A percentile compares a stretch with the other conserved stretches of the same genome.
These are phyloP conservation scores for Coemansia sp. DNA, from an alignment of 192 early-diverging fungal species.

Conservation along the genomic window DNA sequence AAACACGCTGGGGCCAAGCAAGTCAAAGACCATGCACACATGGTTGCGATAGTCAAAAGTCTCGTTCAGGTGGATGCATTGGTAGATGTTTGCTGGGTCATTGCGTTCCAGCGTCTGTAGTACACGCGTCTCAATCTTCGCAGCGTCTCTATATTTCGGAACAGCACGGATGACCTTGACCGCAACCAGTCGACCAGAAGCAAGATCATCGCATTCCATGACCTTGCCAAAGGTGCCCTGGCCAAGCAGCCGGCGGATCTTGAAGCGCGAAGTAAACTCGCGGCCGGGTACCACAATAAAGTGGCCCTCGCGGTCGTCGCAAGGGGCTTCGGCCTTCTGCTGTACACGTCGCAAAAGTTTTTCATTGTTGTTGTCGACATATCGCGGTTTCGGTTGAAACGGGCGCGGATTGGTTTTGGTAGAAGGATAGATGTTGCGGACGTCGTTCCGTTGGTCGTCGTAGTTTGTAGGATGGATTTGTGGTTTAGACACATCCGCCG, in stretches of 20 bases:
- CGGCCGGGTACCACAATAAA: slow-evolving; percentile 76
- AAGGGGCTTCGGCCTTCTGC: slow-evolving; percentile 57
- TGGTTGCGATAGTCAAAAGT: slow-evolving; percentile 90
- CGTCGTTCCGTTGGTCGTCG: slow-evolving; percentile 36
- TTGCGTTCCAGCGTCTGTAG: slow-evolving; percentile 73
- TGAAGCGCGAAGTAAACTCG: slow-evolving; percentile 78
- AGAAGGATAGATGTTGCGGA: slow-evolving; percentile 38
- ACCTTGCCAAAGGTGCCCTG: slow-evolving; percentile 99
- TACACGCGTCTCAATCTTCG: slow-evolving; percentile 85
- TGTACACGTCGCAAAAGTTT: slow-evolving; percentile 23
- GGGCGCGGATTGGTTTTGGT: slow-evolving; percentile 36
- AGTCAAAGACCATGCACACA: slow-evolving; percentile 98
- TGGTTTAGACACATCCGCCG: not conserved
- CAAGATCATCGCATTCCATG: slow-evolving; percentile 79
- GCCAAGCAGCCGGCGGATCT: slow-evolving; percentile 82
- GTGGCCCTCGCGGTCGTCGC: slow-evolving; percentile 93
- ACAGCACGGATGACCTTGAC: slow-evolving; percentile 94
- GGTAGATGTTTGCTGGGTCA: slow-evolving; percentile 79
- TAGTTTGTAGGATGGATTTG: slow-evolving; percentile 11
- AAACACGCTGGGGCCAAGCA: slow-evolving; percentile 84
- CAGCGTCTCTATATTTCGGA: slow-evolving; percentile 94
- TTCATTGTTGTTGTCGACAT: not conserved
- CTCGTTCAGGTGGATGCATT: slow-evolving; percentile 85
- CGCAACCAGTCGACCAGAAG: slow-evolving; percentile 62
- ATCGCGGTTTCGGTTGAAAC: slow-evolving; percentile 25